phyloP scores from a whole-genome alignment of 495 filamentous ascomycete species.

The Lindgomyces ingoldianus region DNA sequence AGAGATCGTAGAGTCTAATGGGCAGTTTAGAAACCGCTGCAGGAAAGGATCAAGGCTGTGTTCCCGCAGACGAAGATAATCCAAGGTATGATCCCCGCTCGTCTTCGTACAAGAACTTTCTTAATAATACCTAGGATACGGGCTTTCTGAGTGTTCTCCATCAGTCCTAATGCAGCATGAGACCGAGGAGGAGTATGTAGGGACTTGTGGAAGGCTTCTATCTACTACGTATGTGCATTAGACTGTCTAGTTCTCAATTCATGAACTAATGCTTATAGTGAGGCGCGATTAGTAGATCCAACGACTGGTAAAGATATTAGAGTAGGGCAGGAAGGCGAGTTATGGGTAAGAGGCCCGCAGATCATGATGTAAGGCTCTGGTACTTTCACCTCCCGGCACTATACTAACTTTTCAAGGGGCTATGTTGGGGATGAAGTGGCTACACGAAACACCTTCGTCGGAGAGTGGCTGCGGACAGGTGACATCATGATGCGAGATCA shows the following conservation, averaged over 20 bases:
- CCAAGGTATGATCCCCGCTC: slow-evolving; percentile 2
- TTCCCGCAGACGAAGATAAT: slow-evolving; percentile 20
- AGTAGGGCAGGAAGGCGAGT: slow-evolving; percentile 16
- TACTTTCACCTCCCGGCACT: not conserved
- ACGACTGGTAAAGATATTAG: slow-evolving; percentile 14
- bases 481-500: slow-evolving; percentile 16
- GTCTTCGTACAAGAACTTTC: not conserved
- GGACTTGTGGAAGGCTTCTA: slow-evolving; percentile 16
- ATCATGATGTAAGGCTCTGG: slow-evolving; percentile 8
- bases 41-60: slow-evolving; percentile 14
- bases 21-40: slow-evolving; percentile 6
- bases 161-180: slow-evolving; percentile 21
- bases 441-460: slow-evolving; percentile 21
- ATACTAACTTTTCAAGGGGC: slow-evolving; percentile 2
- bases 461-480: slow-evolving; percentile 28
- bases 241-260: no score
- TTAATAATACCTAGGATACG: slow-evolving; percentile 11
- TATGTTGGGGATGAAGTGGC: slow-evolving; percentile 19
- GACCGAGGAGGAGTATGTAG: slow-evolving; percentile 11
- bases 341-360: slow-evolving; percentile 21
- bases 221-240: not conserved
- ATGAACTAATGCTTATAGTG: not conserved
- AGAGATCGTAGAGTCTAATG: not conserved
- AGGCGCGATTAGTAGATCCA: slow-evolving; percentile 26
- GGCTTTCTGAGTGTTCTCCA: slow-evolving; percentile 14